Percentiles rank a stretch among this genome's conserved stretches.
phyloP scores from a whole-genome alignment of 306 rosid genomes.

The Amphicarpaea edgeworthii region DNA sequence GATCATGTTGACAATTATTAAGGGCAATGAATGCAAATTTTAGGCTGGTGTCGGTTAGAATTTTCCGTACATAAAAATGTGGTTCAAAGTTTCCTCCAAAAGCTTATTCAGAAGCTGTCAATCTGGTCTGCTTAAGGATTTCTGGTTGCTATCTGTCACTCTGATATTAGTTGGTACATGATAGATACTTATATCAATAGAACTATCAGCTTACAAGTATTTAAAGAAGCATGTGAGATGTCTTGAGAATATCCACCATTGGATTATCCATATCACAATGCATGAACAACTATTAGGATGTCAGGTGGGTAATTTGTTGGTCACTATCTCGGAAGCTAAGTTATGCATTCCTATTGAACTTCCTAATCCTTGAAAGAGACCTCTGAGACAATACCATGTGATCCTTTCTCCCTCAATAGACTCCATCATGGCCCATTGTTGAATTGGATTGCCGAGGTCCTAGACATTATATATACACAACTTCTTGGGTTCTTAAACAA shows the following conservation, averaged over 20 bases:
- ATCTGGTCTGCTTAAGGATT: background rate
- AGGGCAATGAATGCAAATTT: background rate
- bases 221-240: slow-evolving; percentile 18
- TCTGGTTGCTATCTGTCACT: background rate
- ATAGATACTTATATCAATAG: background rate
- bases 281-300: too few species aligned
- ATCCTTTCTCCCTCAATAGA: too few species aligned
- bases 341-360: too few species aligned
- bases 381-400: too few species aligned
- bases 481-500: too few species aligned
- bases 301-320: too few species aligned
- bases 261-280: background rate
- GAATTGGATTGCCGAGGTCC: too few species aligned
- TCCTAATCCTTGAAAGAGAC: too few species aligned
- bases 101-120: background rate
- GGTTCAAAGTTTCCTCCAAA: background rate
- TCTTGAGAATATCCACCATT: slow-evolving; percentile 31
- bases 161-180: background rate
- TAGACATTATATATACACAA: too few species aligned
- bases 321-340: too few species aligned
- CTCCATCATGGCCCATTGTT: too few species aligned
- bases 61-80: background rate
- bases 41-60: background rate
- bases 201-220: background rate
- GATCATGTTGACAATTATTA: too few species aligned